Conservation (phyloP, 2,329 filamentous ascomycete genomes). For the Alternaria longipes region DNA sequence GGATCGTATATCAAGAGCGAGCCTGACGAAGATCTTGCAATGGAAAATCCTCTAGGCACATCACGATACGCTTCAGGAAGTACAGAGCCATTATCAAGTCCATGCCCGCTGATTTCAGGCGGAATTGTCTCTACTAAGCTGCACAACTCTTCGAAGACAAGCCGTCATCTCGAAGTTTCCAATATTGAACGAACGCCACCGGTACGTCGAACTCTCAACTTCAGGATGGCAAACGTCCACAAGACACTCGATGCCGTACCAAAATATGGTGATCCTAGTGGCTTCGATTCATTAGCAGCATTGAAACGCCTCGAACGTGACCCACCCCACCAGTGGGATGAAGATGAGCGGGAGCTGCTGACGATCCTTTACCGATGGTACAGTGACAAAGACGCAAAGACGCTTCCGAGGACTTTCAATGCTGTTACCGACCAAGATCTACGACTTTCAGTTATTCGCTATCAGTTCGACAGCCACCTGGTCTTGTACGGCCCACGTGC, state of each 20-base stretch:
- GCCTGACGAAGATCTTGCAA: neutral
- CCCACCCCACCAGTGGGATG: constrained; percentile 5
- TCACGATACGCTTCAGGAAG: neutral
- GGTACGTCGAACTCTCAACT: neutral
- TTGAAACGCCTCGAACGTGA: neutral
- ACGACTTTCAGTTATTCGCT: neutral
- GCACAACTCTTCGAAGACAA: neutral
- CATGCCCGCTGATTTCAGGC: neutral
- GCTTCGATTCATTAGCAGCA: neutral
- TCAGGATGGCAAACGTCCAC: neutral
- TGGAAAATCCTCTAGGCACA: neutral
- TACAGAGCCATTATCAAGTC: neutral
- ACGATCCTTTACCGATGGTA: constrained; percentile 23
- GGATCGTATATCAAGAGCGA: neutral
- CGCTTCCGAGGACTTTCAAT: constrained; percentile 22
- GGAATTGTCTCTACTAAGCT: neutral
- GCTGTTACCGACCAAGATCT: neutral
- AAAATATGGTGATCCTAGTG: neutral
- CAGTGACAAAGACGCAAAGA: neutral
- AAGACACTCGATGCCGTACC: neutral
- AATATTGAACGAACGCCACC: neutral
- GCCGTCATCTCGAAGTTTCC: neutral
- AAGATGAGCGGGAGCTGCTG: constrained; percentile 16
- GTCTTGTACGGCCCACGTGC: constrained; percentile 12
- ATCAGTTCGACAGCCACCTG: constrained; percentile 21